Conservation (phyloP, 164 flowering plant genomes). For the Annona squamosa region DNA sequence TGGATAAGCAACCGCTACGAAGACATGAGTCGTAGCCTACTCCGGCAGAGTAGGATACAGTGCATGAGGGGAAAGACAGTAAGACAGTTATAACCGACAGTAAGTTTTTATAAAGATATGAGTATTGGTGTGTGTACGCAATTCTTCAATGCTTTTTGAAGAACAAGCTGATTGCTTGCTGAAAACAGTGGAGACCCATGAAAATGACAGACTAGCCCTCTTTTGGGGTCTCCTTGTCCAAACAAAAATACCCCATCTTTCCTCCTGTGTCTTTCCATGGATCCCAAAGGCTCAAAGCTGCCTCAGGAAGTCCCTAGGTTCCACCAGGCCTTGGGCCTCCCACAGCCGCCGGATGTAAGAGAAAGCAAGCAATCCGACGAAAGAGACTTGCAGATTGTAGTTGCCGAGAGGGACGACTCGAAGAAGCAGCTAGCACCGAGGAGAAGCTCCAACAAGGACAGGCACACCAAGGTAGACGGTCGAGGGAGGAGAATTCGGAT, state of each 20-base stretch:
- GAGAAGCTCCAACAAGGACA: constrained; percentile 74
- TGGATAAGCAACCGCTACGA: too few relatives aligned
- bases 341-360: constrained; percentile 27
- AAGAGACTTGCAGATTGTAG: constrained; percentile 63
- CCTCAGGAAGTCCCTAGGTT: constrained; percentile 33
- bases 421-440: constrained; percentile 71
- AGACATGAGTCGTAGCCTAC: neutral
- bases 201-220: constrained; percentile 23
- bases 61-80: neutral
- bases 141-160: constrained; percentile 19
- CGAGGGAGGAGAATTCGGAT: constrained; percentile 80
- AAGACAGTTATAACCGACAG: constrained; percentile 9
- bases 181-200: constrained; percentile 46
- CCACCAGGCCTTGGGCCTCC: constrained; percentile 34
- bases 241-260: constrained; percentile 22
- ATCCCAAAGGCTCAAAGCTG: constrained; percentile 53
- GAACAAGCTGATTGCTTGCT: constrained; percentile 24
- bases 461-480: constrained; percentile 86
- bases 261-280: constrained; percentile 31
- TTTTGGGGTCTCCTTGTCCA: constrained; percentile 36
- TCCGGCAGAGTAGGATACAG: neutral
- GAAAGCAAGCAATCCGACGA: constrained; percentile 36
- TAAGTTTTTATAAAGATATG: constrained; percentile 5
- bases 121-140: neutral
- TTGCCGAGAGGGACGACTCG: constrained; percentile 42